Base-by-base conservation (phyloP, 208 protist genomes). In the Crithidia brevicula region DNA sequence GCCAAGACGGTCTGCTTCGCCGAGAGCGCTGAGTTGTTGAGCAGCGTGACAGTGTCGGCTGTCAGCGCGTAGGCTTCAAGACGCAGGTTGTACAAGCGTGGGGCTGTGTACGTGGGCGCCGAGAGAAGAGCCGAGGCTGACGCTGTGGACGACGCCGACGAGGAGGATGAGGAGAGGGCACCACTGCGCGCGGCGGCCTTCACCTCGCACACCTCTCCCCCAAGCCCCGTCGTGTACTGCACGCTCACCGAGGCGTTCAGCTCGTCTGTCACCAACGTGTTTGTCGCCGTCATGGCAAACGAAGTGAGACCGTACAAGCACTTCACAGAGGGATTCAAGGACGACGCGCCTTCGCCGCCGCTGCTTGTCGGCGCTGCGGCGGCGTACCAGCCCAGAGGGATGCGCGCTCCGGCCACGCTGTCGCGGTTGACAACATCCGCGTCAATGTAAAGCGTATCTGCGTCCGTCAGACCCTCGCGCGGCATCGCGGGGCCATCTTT, bases 171-270 rank as follows among this genome's bases (percentile, higher is more conserved):
- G 23, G 33, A 8, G 6, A 43, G 27, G 9, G 23, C 1, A 16
- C 56, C 53, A 6, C 42, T 42, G n/a, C 46, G 54, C 13, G 54
- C 60, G 10, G 61, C 54, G 2, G 53, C 69, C 53, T 18, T 38
- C 34, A 67, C 54, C 30, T n/a, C 11, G 20, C 69, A 75, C 43
- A 43, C 31, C 53, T 75, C 69, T 8, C 42, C 61, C 15, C 69
- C 69, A 4, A 75, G 45, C 0, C 69, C 69, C 0, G 60, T 75
- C 38, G 69, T 69, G 56, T 75, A 64, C 45, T 45, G 42, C 34
- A 75, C 25, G 23, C 22, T 13, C 22, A 33, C 69, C 4, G 60
- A 69, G 16, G 53, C 30, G 61, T 69, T 49, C 4, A 50, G 34
- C 11, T 5, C 5, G 16, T 5, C 36, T 4, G 25, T 6, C 20